A percentile compares a stretch with the other conserved stretches of the same genome.
Conservation (phyloP, 2,329 filamentous ascomycete species). For the Dactylellina parvicollis region DNA sequence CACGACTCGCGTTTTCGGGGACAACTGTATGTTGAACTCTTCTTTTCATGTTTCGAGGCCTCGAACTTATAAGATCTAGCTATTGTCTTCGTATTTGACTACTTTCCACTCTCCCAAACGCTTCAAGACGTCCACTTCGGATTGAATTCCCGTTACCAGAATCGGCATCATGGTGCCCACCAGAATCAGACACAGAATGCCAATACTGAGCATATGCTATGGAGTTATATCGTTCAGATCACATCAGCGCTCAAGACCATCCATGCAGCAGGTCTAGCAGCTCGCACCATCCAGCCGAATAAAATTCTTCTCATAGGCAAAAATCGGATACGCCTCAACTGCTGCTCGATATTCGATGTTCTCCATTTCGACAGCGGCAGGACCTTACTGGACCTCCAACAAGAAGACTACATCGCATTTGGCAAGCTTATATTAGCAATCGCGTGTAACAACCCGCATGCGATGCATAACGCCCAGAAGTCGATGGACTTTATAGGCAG, state of each 20-base stretch:
- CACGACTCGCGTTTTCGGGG: slow-evolving; percentile 89
- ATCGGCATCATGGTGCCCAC: slow-evolving; percentile 36
- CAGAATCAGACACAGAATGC: slow-evolving; percentile 63
- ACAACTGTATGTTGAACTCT: slow-evolving; percentile 70
- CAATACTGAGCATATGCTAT: slow-evolving; percentile 78
- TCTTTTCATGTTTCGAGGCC: background rate
- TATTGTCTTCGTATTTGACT: slow-evolving; percentile 91
- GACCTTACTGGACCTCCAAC: slow-evolving; percentile 78
- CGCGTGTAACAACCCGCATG: slow-evolving; percentile 73
- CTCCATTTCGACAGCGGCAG: slow-evolving; percentile 79
- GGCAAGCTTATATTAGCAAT: slow-evolving; percentile 85
- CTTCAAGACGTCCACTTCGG: slow-evolving; percentile 81
- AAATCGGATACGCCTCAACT: slow-evolving; percentile 86
- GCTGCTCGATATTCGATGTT: slow-evolving; percentile 89
- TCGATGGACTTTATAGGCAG: slow-evolving; percentile 80
- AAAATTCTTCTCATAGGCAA: slow-evolving; percentile 92
- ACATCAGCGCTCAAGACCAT: slow-evolving; percentile 87
- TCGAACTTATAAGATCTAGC: slow-evolving; percentile 60
- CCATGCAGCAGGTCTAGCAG: slow-evolving; percentile 81
- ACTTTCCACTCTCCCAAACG: slow-evolving; percentile 89
- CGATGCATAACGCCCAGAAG: slow-evolving; percentile 72
- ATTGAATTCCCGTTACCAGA: slow-evolving; percentile 57
- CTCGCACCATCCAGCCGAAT: slow-evolving; percentile 82
- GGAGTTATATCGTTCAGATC: slow-evolving; percentile 92
- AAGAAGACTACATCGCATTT: slow-evolving; percentile 85